A percentile compares a stretch with the other conserved stretches of the same genome.
phyloP scores from a whole-genome alignment of 78 protist species.

The Dictyostelium brefeldianum region DNA sequence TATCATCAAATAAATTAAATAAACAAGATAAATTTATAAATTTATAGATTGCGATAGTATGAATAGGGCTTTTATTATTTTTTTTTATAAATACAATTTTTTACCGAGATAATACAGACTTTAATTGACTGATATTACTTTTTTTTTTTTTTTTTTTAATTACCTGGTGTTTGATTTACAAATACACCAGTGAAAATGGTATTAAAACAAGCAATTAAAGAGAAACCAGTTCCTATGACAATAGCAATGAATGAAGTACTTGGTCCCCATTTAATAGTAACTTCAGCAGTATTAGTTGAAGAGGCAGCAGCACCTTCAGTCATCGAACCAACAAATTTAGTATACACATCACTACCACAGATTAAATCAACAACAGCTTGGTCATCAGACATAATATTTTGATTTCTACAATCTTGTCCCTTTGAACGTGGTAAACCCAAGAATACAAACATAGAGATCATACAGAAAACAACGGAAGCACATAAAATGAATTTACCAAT shows the following conservation, averaged over 20 bases:
- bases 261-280: not conserved
- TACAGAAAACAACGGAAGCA: not conserved
- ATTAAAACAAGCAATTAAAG: not conserved
- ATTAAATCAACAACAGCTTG: not conserved
- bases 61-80: too few relatives aligned
- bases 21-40: too few relatives aligned
- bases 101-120: too few relatives aligned
- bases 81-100: too few relatives aligned
- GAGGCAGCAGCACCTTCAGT: not conserved
- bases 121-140: too few relatives aligned
- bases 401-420: not conserved
- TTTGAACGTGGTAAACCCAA: not conserved
- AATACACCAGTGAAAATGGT: slow-evolving; percentile 1
- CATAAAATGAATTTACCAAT: not conserved
- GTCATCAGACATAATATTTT: not conserved
- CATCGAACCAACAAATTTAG: not conserved
- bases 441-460: slow-evolving; percentile 3
- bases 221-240: not conserved
- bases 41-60: too few relatives aligned
- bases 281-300: not conserved
- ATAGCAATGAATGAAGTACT: not conserved
- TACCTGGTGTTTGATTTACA: not conserved
- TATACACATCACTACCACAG: not conserved
- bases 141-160: not conserved
- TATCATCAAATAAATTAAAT: too few relatives aligned